Evolutionary conservation across 1,139 yeast genomes (phyloP).

Genomic region (Yamadazyma blattariae): DNA sequence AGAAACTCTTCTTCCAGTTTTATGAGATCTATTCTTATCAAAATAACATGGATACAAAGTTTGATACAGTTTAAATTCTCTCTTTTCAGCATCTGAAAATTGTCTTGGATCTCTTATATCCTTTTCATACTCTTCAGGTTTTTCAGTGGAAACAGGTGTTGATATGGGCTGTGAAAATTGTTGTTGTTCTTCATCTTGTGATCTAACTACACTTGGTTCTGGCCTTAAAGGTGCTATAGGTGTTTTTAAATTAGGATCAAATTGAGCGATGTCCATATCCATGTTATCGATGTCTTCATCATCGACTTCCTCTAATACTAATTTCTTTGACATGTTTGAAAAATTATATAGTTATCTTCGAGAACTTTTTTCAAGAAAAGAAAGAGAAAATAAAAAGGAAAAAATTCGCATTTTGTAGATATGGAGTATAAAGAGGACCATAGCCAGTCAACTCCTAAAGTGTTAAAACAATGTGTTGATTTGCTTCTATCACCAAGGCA

Average conservation of each 20-base stretch:
- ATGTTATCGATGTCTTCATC: slow-evolving; percentile 89
- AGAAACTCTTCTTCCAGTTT: slow-evolving; percentile 82
- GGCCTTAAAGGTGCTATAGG: slow-evolving; percentile 68
- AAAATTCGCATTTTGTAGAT: too few species aligned
- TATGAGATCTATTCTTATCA: slow-evolving; percentile 71
- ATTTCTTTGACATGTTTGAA: slow-evolving; percentile 53
- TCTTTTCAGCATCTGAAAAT: slow-evolving; percentile 50
- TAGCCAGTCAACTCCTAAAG: slow-evolving; percentile 20
- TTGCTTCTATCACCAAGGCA: slow-evolving; percentile 22
- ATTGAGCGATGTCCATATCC: slow-evolving; percentile 91
- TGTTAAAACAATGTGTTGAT: slow-evolving; percentile 28
- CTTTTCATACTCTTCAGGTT: slow-evolving; percentile 15
- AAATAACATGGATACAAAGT: slow-evolving; percentile 89
- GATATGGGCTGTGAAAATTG: slow-evolving; percentile 1
- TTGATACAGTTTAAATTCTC: slow-evolving; percentile 65
- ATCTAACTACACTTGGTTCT: slow-evolving; percentile 56
- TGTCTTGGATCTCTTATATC: slow-evolving; percentile 35
- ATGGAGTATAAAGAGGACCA: too few species aligned
- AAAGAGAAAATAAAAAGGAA: too few species aligned
- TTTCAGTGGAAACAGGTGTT: slow-evolving; percentile 4
- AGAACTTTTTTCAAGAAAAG: too few species aligned
- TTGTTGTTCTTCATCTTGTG: slow-evolving; percentile 48
- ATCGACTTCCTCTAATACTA: slow-evolving; percentile 77
- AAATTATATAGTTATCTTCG: too few species aligned
- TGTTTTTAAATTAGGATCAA: slow-evolving; percentile 70